A percentile compares a stretch with the other conserved stretches of the same genome.
These are phyloP conservation scores for Phytophthora ohioensis DNA, from an alignment of 352 stramenopile species.

Conservation along the genomic window DNA sequence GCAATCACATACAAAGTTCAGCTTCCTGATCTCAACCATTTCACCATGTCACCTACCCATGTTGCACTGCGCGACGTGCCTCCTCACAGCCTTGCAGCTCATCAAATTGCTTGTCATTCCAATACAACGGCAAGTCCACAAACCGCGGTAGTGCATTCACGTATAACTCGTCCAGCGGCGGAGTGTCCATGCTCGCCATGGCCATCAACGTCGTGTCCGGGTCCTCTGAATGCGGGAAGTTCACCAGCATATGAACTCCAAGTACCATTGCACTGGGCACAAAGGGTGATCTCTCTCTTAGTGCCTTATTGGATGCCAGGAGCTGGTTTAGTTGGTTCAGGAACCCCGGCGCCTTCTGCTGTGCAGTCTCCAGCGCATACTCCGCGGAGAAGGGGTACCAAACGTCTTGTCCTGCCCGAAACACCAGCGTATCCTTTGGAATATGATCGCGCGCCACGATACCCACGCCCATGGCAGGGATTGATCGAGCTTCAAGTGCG, in stretches of 20 bases:
- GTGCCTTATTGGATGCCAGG: constrained; percentile 39
- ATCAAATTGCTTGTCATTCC: constrained; percentile 65
- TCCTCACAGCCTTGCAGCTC: constrained; percentile 73
- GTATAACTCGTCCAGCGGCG: constrained; percentile 63
- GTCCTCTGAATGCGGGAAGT: constrained; percentile 49
- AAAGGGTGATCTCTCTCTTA: constrained; percentile 50
- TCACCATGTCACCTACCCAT: constrained; percentile 47
- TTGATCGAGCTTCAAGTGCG: constrained; percentile 54
- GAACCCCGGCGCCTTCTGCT: constrained; percentile 72
- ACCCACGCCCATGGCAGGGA: constrained; percentile 72
- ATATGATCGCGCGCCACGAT: constrained; percentile 65
- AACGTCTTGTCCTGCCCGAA: constrained; percentile 59
- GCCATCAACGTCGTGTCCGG: constrained; percentile 24
- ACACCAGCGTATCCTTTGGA: constrained; percentile 67
- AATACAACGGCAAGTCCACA: constrained; percentile 78
- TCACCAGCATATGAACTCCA: constrained; percentile 72
- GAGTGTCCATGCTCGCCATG: constrained; percentile 24
- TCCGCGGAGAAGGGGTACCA: constrained; percentile 87
- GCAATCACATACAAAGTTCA: constrained; percentile 6
- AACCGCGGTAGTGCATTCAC: constrained; percentile 59
- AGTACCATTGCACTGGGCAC: constrained; percentile 75
- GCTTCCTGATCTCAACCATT: not conserved
- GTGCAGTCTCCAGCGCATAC: constrained; percentile 63
- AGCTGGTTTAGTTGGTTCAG: constrained; percentile 65
- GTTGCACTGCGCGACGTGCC: constrained; percentile 63